Evolutionary conservation across 345 rosid species (phyloP).

Genomic region (Rhizophora apiculata): DNA sequence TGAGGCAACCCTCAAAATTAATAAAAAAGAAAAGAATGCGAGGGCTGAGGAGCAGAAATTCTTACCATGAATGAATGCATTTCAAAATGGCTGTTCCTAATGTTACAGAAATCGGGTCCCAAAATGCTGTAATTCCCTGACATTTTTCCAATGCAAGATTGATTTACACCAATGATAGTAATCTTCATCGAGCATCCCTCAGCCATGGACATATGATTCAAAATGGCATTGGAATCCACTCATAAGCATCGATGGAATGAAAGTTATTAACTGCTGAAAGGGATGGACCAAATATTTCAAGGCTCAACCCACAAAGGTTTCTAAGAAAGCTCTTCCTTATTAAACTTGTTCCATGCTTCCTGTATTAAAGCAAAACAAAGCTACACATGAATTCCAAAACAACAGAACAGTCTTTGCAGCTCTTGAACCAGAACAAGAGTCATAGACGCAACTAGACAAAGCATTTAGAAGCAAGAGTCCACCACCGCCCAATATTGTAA

Average conservation of each 20-base stretch:
- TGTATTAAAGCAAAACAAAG: constrained; percentile 24
- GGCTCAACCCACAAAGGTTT: not conserved
- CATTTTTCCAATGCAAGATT: not conserved
- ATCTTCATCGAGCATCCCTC: not conserved
- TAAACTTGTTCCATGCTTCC: constrained; percentile 68
- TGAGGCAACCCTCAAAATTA: not conserved
- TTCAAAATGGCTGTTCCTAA: not conserved
- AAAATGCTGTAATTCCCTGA: not conserved
- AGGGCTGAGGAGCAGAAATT: not conserved
- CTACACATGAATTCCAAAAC: constrained; percentile 1
- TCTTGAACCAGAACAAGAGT: too few species aligned
- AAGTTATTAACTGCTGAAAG: not conserved
- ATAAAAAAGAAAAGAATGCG: not conserved
- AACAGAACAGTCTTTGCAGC: too few species aligned
- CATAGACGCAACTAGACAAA: not conserved
- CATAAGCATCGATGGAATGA: not conserved
- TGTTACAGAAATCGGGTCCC: not conserved
- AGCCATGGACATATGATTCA: not conserved
- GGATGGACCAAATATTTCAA: not conserved
- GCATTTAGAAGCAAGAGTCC: not conserved
- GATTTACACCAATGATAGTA: constrained; percentile 1
- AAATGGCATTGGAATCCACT: not conserved
- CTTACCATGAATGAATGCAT: not conserved
- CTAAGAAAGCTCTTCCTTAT: constrained; percentile 49
- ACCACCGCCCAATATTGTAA: too few species aligned